Conservation (phyloP, 2,329 filamentous ascomycete genomes). For the Dactylellina drechsleri region DNA sequence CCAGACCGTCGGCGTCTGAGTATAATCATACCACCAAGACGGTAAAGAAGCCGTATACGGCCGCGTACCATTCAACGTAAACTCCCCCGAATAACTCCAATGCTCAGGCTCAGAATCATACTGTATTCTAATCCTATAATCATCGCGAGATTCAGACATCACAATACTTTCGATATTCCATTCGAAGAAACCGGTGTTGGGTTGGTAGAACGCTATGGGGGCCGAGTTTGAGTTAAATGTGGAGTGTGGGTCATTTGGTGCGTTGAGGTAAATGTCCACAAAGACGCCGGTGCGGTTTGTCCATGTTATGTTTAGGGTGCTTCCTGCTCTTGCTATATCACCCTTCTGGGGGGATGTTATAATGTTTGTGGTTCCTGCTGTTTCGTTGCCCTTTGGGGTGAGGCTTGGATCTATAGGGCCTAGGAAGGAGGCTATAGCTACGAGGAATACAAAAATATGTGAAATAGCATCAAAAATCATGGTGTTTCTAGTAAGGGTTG, state of each 20-base stretch:
- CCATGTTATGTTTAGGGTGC: conserved; percentile 13
- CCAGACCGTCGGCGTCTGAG: background rate
- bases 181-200: background rate
- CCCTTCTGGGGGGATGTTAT: conserved; percentile 4
- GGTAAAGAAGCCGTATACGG: background rate
- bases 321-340: background rate
- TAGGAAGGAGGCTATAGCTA: too few species aligned
- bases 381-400: too few species aligned
- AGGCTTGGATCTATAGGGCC: too few species aligned
- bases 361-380: background rate
- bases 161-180: background rate
- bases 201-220: background rate
- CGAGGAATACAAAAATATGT: too few species aligned
- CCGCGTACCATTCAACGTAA: background rate
- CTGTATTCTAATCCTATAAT: conserved; percentile 1
- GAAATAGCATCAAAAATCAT: too few species aligned
- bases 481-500: too few species aligned
- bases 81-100: background rate
- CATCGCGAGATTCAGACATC: background rate
- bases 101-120: background rate
- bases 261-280: background rate
- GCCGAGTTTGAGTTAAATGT: background rate
- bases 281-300: background rate
- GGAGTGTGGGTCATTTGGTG: background rate
- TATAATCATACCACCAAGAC: background rate